Conservation (phyloP, 1,139 yeast species). For the Protomyces arabidopsidicola region DNA sequence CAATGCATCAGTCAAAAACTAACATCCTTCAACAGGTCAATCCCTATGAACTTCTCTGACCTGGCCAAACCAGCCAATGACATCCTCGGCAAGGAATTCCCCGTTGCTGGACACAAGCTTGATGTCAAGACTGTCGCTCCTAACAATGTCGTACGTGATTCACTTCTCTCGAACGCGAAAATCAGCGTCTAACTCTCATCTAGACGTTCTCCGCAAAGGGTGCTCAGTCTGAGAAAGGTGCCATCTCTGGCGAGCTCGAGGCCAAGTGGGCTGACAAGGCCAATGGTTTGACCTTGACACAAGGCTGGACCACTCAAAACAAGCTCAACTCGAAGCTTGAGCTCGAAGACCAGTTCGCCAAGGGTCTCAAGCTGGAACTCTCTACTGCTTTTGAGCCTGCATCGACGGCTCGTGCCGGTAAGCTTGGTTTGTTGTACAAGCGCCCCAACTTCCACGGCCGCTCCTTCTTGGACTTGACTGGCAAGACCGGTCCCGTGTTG, state of each 20-base stretch:
- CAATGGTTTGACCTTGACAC: conserved; percentile 87
- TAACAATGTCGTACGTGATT: conserved; percentile 65
- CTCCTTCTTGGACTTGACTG: conserved; percentile 84
- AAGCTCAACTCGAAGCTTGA: conserved; percentile 89
- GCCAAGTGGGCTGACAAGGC: conserved; percentile 92
- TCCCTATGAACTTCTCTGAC: conserved; percentile 43
- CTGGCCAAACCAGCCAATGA: conserved; percentile 87
- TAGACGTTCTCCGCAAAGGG: conserved; percentile 80
- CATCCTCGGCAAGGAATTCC: conserved; percentile 86
- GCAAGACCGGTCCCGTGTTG: conserved; percentile 79
- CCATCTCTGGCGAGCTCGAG: conserved; percentile 84
- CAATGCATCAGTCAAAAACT: too few species aligned
- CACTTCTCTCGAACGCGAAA: conserved; percentile 2
- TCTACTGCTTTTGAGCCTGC: conserved; percentile 84
- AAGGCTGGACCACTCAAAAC: conserved; percentile 97
- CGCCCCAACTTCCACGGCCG: conserved; percentile 93
- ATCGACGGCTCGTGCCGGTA: conserved; percentile 77
- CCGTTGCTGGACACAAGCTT: conserved; percentile 74
- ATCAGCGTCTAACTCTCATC: background rate
- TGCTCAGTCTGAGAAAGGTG: conserved; percentile 70
- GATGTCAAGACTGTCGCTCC: conserved; percentile 93
- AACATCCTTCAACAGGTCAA: conserved; percentile 3
- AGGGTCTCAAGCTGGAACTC: conserved; percentile 91
- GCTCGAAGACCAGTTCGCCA: conserved; percentile 84
- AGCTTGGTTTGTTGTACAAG: conserved; percentile 83